Evolutionary conservation across 192 early-diverging fungal genomes (phyloP), one percentile per base, ranked within the genome.

Genomic region (Lunasporangiospora selenospora): DNA sequence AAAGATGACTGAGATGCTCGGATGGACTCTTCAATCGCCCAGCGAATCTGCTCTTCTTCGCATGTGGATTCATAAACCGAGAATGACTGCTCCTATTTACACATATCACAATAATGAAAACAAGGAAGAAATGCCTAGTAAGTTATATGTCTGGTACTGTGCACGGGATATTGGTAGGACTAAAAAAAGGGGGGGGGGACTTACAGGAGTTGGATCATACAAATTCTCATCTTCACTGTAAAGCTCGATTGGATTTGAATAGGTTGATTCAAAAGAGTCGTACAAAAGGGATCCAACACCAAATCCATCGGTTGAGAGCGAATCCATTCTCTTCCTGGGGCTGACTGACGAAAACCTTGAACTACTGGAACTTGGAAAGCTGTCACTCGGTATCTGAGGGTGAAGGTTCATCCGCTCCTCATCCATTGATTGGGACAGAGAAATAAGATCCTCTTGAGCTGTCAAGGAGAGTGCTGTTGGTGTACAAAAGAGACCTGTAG

Each of bases 21-120:
- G 0, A 67, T 16, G 15, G 65, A 67, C n/a, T 67, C 65, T 26
- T 67, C 65, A 32, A 67, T 52, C 13, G 65, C 65, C 65, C 65
- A 67, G 1, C 38, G 47, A 38, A 55, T 55, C 21, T 67, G 65
- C 34, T 67, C 65, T 12, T 67, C 65, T 34, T 67, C 65, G 10
- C 45, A 52, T 13, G 65, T 54, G 11, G 31, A 38, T 13, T 67
- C 54, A 21, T 58, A 67, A 31, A 52, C 37, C 4, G 65, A 67
- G 31, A 54, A 39, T 15, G 62, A 55, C 16, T 64, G 26, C 16
- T 31, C 43, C 53, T 55, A 38, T 12, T 21, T 16, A 33, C 2
- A 16, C 31, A 31, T 52, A 33, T 24, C 50, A 31, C 19, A 26
- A 58, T 9, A 27, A 24, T 2, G 30, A 16, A 29, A 41, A 21